Evolutionary conservation across 106 monocot species (phyloP), one percentile per base, ranked within the genome.

Genomic region (Phalaenopsis aphrodite): DNA sequence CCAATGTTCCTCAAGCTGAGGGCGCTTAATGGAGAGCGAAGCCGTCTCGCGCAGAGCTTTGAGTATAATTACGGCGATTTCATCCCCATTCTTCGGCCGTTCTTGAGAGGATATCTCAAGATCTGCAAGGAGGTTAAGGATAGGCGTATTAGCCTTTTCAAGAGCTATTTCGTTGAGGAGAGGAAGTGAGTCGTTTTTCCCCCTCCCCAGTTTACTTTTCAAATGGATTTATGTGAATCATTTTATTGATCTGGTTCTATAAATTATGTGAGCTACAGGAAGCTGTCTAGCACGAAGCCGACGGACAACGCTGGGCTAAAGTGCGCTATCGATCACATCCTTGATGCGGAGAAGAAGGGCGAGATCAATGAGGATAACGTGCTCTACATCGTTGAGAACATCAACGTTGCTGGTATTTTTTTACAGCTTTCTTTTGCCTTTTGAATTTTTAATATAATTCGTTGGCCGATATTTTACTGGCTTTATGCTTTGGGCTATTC

Each of bases 1-100:
- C 89, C 89, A 5, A 80, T 90, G 48, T 90, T 90, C 79, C 16
- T 81, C 58, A 41, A 77, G 43, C 74, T 87, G 48, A 87, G 19
- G 72, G 82, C 38, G 42, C 84, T 90, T 41, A 90, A 90, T 78
- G 68, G 68, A 14, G 90, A 90, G 85, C 55, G 90, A 72, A 90
- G 87, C 79, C 80, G 90, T 3, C 77, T 87, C 5, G 85, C 87
- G 3, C 90, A 90, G 90, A 90, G 90, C 83, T 90, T 90, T 55
- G 90, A 90, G n/a, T 90, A 87, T 46, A 90, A 90, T 65, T 90
- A 87, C 30, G 90, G 85, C 24, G 87, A 90, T 46, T 90, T 88
- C 81, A 90, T 90, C 78, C 87, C 84, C 19, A 79, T 90, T 55
- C 74, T 90, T 46, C 39, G 90, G 55, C 90, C 87, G 6, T 84